These are phyloP conservation scores for Sclerotinia borealis DNA, from an alignment of 2,329 filamentous ascomycete genomes.

Conservation along the genomic window DNA sequence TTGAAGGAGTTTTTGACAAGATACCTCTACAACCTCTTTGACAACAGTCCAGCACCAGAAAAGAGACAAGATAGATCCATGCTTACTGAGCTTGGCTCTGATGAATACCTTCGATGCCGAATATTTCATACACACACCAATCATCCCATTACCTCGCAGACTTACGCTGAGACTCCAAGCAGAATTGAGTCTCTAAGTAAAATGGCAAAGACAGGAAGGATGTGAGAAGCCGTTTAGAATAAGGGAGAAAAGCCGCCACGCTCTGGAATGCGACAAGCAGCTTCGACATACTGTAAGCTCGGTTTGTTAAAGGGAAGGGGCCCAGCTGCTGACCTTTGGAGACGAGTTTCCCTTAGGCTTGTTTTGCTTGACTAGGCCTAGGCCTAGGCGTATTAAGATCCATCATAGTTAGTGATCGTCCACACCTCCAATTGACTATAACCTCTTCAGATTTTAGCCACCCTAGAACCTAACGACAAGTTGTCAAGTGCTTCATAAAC, in stretches of 20 bases:
- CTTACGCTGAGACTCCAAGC: no score
- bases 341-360: not conserved
- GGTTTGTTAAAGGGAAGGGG: not conserved
- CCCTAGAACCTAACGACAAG: not conserved
- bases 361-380: not conserved
- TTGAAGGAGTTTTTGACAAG: not conserved
- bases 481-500: not conserved
- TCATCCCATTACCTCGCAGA: not conserved
- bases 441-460: not conserved
- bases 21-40: not conserved
- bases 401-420: not conserved
- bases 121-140: no score
- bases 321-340: not conserved
- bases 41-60: not conserved
- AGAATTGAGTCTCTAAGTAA: not conserved
- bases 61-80: no score
- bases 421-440: not conserved
- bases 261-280: not conserved
- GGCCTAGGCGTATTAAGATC: not conserved
- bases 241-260: not conserved
- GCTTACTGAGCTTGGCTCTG: not conserved
- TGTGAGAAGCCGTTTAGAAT: not conserved
- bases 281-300: not conserved
- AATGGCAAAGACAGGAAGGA: not conserved
- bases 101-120: not conserved